These are phyloP conservation scores for Trypanosoma cruzi DNA, from an alignment of 208 protist genomes.

Conservation along the genomic window DNA sequence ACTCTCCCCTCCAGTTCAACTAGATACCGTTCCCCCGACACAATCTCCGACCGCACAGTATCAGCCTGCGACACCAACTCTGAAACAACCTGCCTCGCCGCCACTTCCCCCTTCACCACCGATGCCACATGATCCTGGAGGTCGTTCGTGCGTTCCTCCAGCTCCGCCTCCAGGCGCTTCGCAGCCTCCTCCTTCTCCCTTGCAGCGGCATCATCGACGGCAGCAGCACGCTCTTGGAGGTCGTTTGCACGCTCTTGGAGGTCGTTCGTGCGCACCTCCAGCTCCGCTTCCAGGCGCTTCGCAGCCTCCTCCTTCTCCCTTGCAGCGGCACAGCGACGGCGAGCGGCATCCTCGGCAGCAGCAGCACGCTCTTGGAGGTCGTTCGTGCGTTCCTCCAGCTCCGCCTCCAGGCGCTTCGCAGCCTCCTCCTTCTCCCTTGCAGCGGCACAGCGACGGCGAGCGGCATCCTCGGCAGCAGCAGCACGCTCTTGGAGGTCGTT, in stretches of 20 bases:
- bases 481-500: too few relatives aligned
- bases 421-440: too few relatives aligned
- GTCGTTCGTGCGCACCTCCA: conserved; percentile 33
- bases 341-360: conserved; percentile 5
- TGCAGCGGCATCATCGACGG: too few relatives aligned
- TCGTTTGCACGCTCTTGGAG: too few relatives aligned
- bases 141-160: too few relatives aligned
- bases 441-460: too few relatives aligned
- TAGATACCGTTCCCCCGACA: background rate
- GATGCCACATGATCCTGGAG: background rate
- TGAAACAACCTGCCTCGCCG: background rate
- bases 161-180: background rate
- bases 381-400: too few relatives aligned
- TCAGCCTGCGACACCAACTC: background rate
- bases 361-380: conserved; percentile 1
- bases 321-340: background rate
- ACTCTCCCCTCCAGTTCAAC: background rate
- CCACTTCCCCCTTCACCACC: background rate
- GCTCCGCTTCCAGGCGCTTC: conserved; percentile 11
- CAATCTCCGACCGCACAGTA: background rate
- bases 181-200: background rate
- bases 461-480: too few relatives aligned
- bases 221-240: too few relatives aligned
- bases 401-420: too few relatives aligned
- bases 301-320: conserved; percentile 23